These are phyloP conservation scores for Scalesia atractyloides DNA, from an alignment of 129 eudicot genomes.

Conservation along the genomic window DNA sequence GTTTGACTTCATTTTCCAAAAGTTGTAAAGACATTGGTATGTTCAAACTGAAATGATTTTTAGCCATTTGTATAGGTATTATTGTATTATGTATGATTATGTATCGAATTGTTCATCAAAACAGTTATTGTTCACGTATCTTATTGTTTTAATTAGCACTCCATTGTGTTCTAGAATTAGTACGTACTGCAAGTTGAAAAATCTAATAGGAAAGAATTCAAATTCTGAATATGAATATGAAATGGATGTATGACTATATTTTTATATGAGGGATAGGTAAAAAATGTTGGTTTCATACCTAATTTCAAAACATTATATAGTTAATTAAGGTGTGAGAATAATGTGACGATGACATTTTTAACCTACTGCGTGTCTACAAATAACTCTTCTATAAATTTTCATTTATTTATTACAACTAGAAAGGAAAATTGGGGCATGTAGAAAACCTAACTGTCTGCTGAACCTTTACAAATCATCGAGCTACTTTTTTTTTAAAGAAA, in stretches of 20 bases:
- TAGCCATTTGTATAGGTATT: neutral
- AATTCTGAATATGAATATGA: constrained; percentile 19
- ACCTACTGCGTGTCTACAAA: constrained; percentile 24
- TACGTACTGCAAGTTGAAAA: constrained; percentile 18
- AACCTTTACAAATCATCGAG: neutral
- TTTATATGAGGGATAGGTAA: constrained; percentile 15
- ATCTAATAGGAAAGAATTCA: neutral
- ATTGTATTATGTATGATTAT: neutral
- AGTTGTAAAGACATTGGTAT: neutral
- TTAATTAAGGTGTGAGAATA: constrained; percentile 26
- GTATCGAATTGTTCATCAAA: neutral
- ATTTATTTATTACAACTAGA: constrained; percentile 1
- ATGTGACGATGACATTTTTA: constrained; percentile 39
- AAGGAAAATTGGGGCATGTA: neutral
- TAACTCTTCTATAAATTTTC: neutral
- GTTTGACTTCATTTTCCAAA: constrained; percentile 18
- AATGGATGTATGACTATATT: constrained; percentile 7
- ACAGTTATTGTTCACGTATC: neutral
- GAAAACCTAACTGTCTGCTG: neutral
- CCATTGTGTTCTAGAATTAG: neutral
- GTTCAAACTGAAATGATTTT: neutral
- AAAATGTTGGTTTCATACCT: constrained; percentile 34
- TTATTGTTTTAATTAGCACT: neutral
- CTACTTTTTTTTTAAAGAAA: no score
- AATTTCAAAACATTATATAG: constrained; percentile 12